These are phyloP conservation scores for Cardiospermum halicacabum DNA, from an alignment of 345 rosid genomes.

Conservation along the genomic window DNA sequence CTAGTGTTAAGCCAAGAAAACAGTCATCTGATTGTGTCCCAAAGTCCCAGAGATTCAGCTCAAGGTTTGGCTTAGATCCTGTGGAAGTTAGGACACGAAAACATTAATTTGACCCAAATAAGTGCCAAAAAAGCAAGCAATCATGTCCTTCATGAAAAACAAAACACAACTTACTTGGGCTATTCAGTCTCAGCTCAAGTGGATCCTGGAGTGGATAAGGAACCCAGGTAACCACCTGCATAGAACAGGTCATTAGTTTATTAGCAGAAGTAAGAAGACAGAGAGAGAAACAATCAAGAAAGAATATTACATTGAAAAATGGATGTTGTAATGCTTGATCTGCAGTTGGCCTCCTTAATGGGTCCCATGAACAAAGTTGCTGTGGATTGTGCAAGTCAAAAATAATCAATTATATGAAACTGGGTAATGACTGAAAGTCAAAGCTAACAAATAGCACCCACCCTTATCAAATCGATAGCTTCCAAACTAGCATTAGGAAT, in stretches of 20 bases:
- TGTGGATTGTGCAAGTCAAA: constrained; percentile 24
- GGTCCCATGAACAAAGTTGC: constrained; percentile 94
- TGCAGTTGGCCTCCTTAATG: constrained; percentile 80
- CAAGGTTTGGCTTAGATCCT: constrained; percentile 83
- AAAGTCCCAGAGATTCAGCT: constrained; percentile 90
- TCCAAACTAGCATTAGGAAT: constrained; percentile 74
- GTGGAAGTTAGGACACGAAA: constrained; percentile 20
- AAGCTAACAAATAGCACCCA: constrained; percentile 22
- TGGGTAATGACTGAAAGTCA: not conserved
- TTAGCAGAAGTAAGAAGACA: constrained; percentile 10
- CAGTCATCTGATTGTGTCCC: constrained; percentile 76
- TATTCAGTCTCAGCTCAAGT: constrained; percentile 71
- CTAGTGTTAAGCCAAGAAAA: constrained; percentile 87
- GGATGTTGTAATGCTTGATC: constrained; percentile 88
- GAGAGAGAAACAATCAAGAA: constrained; percentile 13
- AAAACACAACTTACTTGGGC: constrained; percentile 42
- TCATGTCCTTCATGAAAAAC: not conserved
- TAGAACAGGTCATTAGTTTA: constrained; percentile 20
- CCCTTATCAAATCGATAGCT: constrained; percentile 84
- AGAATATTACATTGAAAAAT: constrained; percentile 65
- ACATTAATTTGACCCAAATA: not conserved
- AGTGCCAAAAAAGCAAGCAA: constrained; percentile 4
- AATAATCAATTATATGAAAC: constrained; percentile 4
- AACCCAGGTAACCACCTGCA: constrained; percentile 54
- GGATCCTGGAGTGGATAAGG: constrained; percentile 70